Base-by-base conservation (phyloP, 2,329 filamentous ascomycete species). In the Penicillium sp. region DNA sequence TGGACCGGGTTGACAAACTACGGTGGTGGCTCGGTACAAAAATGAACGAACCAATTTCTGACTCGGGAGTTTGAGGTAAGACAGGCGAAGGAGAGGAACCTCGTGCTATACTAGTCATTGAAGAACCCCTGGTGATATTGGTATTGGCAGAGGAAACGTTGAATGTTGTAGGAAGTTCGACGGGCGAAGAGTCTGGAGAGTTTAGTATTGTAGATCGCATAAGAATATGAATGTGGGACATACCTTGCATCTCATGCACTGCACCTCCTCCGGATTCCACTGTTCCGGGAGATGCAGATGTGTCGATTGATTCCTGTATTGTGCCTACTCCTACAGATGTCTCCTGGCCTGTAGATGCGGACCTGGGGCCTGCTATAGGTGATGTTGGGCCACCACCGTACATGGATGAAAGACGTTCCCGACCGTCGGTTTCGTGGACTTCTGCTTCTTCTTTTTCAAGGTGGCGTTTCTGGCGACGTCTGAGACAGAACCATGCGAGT, bases 401-500 rank as follows among this genome's bases (percentile, higher is more conserved):
- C 52, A 54, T 53, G 4, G 55, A 27, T 9, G 51, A 58, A 10
- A 14, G 50, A n/a, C 31, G 53, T 14, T 57, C 46, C 11, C 48
- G 44, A 7, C 35, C 50, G 10, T 47, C 57, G 23, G 21, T 26
- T 6, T 37, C 50, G 6, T 53, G 50, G 23, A 33, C 13, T 4
- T 27, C 33, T 19, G 19, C 19, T 27, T 56, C 21, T 3, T 50
- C 16, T 7, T 39, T 49, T 1, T 46, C 45, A 21, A 19, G 3
- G 4, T 45, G 25, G 4, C 44, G 53, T 23, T 50, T n/a, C 13
- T 39, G 46, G 21, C 46, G 62, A 19, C 61, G 62, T 9, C 65
- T 58, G 9, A 61, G 60, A n/a, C 60, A 59, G 10, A 64, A 58
- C 60, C 58, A 68, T 16, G 31, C 31, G 37, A 64, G 60, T 4